These are phyloP conservation scores for Neocallimastix lanati DNA, from an alignment of 192 early-diverging fungal genomes.

Conservation along the genomic window DNA sequence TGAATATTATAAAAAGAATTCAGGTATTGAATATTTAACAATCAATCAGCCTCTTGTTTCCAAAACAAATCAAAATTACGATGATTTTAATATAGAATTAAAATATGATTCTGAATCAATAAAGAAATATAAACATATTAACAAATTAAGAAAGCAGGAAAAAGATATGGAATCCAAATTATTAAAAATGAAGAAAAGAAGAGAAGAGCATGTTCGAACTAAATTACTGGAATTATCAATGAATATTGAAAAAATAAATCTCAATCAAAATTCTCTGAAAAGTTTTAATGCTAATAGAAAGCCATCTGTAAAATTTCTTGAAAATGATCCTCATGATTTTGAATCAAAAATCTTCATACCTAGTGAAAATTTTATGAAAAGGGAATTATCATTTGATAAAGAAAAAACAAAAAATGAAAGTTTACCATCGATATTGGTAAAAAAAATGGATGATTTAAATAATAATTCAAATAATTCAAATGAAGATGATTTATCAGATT, in stretches of 20 bases:
- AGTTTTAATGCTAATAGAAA: neutral
- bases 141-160: neutral
- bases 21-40: neutral
- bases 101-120: neutral
- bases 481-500: too few relatives aligned
- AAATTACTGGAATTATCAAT: neutral
- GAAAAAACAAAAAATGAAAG: too few relatives aligned
- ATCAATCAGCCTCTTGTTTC: neutral
- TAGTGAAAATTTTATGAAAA: too few relatives aligned
- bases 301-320: neutral
- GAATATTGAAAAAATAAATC: neutral
- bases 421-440: too few relatives aligned
- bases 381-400: too few relatives aligned
- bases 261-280: neutral
- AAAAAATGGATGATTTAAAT: too few relatives aligned
- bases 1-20: neutral
- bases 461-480: too few relatives aligned
- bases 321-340: neutral
- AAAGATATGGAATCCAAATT: neutral
- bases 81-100: neutral
- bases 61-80: neutral
- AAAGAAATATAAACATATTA: neutral
- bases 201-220: neutral
- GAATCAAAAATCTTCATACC: too few relatives aligned
- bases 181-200: neutral